Percentiles rank a stretch among this genome's conserved stretches.
These are phyloP conservation scores for Sporothrix sp. DNA, from an alignment of 2,329 filamentous ascomycete genomes.

Conservation along the genomic window DNA sequence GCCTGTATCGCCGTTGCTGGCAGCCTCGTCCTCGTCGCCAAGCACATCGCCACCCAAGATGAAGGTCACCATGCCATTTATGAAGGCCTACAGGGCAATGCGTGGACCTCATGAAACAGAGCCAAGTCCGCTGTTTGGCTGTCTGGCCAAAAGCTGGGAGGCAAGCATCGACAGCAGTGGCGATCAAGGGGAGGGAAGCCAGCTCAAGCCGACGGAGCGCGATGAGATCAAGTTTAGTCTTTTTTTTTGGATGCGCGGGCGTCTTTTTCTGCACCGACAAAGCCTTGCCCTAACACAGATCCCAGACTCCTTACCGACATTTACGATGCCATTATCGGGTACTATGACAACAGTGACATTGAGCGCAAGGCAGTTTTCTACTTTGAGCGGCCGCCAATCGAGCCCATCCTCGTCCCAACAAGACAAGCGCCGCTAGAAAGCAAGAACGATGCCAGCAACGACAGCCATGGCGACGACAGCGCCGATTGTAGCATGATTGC, in stretches of 20 bases:
- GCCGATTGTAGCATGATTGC: neutral
- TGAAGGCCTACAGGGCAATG: constrained; percentile 28
- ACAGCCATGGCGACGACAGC: neutral
- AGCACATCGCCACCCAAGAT: neutral
- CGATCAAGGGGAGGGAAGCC: constrained; percentile 6
- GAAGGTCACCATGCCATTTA: constrained; percentile 15
- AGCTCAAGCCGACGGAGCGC: neutral
- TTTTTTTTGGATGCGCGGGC: neutral
- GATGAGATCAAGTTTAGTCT: constrained; percentile 12
- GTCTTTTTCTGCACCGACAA: neutral
- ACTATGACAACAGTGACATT: neutral
- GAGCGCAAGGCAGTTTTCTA: constrained; percentile 12
- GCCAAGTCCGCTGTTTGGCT: constrained; percentile 22
- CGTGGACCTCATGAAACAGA: constrained; percentile 21
- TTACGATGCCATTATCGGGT: constrained; percentile 2
- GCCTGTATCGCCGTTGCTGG: neutral
- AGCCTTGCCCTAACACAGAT: neutral
- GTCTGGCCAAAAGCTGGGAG: neutral
- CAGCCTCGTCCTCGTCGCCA: neutral
- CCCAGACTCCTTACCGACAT: constrained; percentile 11
- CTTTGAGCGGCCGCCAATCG: neutral
- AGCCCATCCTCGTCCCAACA: neutral
- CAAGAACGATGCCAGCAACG: too few relatives aligned
- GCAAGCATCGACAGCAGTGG: constrained; percentile 17
- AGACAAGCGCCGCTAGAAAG: neutral